Percentiles rank a stretch among this genome's conserved stretches.
Evolutionary conservation across 2,329 filamentous ascomycete genomes (phyloP).

Genomic region (Cercospora sesami): DNA sequence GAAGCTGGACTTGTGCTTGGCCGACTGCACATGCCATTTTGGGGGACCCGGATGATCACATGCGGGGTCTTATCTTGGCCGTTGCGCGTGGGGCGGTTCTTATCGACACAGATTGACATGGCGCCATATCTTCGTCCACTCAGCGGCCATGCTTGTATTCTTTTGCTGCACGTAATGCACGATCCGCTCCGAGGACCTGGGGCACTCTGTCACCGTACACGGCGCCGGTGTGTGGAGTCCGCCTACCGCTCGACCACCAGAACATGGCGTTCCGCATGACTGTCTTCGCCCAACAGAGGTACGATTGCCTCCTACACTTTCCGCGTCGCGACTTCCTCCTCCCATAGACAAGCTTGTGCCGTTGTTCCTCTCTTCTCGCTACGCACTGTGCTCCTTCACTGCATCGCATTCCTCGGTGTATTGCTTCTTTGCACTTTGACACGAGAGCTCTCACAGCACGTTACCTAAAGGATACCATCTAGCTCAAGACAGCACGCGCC

Average conservation of each 20-base stretch:
- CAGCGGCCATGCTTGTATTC: conserved; percentile 1
- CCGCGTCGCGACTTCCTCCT: not conserved
- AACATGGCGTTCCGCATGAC: conserved; percentile 12
- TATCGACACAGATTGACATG: conserved; percentile 10
- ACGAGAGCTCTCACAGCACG: conserved; percentile 3
- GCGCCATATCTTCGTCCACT: conserved; percentile 14
- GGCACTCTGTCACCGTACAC: conserved; percentile 13
- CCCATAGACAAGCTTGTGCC: not conserved
- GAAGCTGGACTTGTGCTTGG: not conserved
- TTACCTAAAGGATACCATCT: conserved; percentile 13
- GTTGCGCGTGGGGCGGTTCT: conserved; percentile 1
- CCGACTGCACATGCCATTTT: conserved; percentile 7
- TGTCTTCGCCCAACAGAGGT: not conserved
- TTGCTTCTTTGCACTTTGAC: not conserved
- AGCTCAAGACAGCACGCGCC: conserved; percentile 4
- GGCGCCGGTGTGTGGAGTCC: not conserved
- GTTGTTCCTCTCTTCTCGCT: not conserved
- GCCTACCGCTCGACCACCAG: conserved; percentile 1
- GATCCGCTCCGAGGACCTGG: conserved; percentile 14
- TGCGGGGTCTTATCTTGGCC: conserved; percentile 6
- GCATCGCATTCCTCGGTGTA: not conserved
- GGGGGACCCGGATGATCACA: not conserved
- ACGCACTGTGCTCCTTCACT: not conserved
- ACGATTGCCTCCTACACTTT: not conserved
- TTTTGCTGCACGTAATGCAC: conserved; percentile 15